These are phyloP conservation scores for Starmerella bombicola DNA, from an alignment of 805 yeast genomes.

Conservation along the genomic window DNA sequence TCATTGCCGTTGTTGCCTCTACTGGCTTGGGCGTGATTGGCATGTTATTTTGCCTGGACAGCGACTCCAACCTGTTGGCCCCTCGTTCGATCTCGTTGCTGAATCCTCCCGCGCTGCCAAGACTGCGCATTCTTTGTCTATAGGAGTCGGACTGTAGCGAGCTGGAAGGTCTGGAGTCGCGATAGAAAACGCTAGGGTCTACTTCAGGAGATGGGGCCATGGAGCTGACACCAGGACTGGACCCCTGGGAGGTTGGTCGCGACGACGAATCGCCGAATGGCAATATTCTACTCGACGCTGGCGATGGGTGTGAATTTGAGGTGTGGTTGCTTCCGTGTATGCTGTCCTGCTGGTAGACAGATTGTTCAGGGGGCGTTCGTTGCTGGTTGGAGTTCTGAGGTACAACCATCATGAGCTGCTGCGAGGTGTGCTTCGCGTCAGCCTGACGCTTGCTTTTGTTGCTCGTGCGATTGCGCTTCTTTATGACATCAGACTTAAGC, in stretches of 20 bases:
- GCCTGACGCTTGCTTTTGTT: conserved; percentile 9
- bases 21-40: conserved; percentile 24
- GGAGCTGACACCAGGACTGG: conserved; percentile 1
- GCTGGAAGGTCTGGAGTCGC: conserved; percentile 6
- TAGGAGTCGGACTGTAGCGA: conserved; percentile 1
- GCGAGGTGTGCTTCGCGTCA: neutral
- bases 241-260: conserved; percentile 1
- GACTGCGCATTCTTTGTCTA: conserved; percentile 10
- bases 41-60: conserved; percentile 5
- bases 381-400: conserved; percentile 4
- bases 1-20: conserved; percentile 21
- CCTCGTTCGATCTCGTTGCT: neutral
- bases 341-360: neutral
- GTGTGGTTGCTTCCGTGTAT: neutral
- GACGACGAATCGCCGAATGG: neutral
- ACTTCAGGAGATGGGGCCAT: conserved; percentile 5
- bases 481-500: conserved; percentile 86
- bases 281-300: neutral
- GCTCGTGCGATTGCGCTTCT: conserved; percentile 63
- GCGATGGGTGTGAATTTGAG: neutral
- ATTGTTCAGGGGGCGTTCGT: neutral
- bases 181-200: conserved; percentile 1
- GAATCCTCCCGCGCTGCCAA: conserved; percentile 3
- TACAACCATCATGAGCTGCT: conserved; percentile 1
- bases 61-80: neutral